Evolutionary conservation across 2,329 filamentous ascomycete species (phyloP), one percentile per base, ranked within the genome.

Genomic region (Dactylonectria estremocensis): DNA sequence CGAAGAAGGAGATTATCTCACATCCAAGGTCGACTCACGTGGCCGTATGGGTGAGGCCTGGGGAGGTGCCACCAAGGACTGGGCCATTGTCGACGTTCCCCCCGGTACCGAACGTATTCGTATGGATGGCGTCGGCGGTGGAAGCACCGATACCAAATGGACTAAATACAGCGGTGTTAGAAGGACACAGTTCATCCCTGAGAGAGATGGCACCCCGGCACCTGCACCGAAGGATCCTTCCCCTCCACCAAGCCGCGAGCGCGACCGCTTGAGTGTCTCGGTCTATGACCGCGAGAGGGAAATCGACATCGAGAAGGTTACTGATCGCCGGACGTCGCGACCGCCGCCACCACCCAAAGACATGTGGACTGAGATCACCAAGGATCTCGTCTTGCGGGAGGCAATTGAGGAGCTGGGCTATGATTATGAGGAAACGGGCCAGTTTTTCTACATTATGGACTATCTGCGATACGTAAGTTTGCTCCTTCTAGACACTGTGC

Each of bases 301-400:
- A 35, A 80, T 87, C 46, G 87, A 89, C 56, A 82, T 90, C 33
- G 87, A 89, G 56, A 87, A 88, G 72, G 83, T 86, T 24, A 85
- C 83, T 18, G 89, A 91, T 69, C 83, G 83, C 70, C 84, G 80
- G 70, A 83, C 83, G 22, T 80, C 82, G 63, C 82, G 81, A 37
- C 79, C 76, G 68, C 80, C 69, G 56, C 78, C 72, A 64, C 76
- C 81, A 58, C 83, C 87, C 35, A 87, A 88, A 63, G 90, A 92
- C 67, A 93, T 97, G 84, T 98, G 95, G 95, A 99, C 96, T 0
- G 96, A 98, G 82, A 94, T 99, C 74, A 97, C 95, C 52, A 97
- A 97, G 82, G 95, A 97, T 73, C 83, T 98, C 40, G 94, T 98
- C 16, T 87, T 92, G 66, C 90, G 92, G 59, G 95, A 98, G 78